Evolutionary conservation across 2,329 filamentous ascomycete genomes (phyloP), one percentile per base, ranked within the genome.

Genomic region (Colletotrichum lentis): DNA sequence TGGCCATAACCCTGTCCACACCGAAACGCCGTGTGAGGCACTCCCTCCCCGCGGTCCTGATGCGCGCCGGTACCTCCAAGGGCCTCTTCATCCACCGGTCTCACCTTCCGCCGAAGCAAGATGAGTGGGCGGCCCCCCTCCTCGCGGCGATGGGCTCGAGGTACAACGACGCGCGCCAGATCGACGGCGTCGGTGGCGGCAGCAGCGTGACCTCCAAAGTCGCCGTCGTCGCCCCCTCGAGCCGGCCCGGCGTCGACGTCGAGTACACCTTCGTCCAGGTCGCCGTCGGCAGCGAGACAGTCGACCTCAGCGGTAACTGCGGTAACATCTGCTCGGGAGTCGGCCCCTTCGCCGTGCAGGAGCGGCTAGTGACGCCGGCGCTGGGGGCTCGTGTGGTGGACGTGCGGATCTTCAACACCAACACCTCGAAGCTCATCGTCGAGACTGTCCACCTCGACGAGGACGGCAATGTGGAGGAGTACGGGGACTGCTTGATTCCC

Each of bases 251-350:
- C 20, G 80, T 80, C 1, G 84, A 90, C 67, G 79, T 90, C 10
- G 86, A 90, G 57, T 90, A 86, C 71, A 90, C 87, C 0, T 90
- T 90, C 71, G 83, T 88, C 0, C 86, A 88, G 55, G 79, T 90
- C 1, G 86, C 85, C 0, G 82, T 90, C 55, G 83, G 85, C 24
- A 82, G 84, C 57, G 80, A 81, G 5, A 78, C 81, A 10, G 80
- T 90, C 2, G 87, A 90, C 69, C 80, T 86, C 47, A 84, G 83
- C 0, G 86, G 87, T 2, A 90, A 89, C 67, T 90, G 88, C 71
- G 88, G 87, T 5, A 90, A 90, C 70, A 86, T 90, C 81, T 84
- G 79, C n/a, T 82, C 83, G 20, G 86, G 83, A 0, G 82, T 90
- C 37, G 88, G 86, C 0, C 87, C 88, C 0, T 89, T 86, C 73